Conservation (phyloP, 2,329 filamentous ascomycete species). For the Alternaria novae-zelandiae region DNA sequence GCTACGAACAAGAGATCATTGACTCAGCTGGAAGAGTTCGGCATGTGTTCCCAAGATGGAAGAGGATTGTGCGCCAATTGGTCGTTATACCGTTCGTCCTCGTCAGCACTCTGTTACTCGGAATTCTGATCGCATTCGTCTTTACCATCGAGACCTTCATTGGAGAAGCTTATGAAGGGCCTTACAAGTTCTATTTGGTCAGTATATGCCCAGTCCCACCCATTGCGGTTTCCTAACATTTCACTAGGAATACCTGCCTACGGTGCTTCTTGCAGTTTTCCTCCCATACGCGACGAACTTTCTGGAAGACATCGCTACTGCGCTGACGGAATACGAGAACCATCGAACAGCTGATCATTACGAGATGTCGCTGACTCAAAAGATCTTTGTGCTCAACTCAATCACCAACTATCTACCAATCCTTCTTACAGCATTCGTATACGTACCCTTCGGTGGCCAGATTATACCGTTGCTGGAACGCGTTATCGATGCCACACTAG, state of each 20-base stretch:
- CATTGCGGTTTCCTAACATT: slow-evolving; percentile 4
- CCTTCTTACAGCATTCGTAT: slow-evolving; percentile 43
- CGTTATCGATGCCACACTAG: slow-evolving; percentile 23
- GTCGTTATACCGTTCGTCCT: slow-evolving; percentile 40
- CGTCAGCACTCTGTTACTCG: slow-evolving; percentile 35
- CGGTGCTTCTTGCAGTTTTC: slow-evolving; percentile 37
- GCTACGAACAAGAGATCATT: slow-evolving; percentile 29
- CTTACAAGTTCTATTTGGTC: slow-evolving; percentile 40
- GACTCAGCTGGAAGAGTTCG: slow-evolving; percentile 34
- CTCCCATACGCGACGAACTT: slow-evolving; percentile 39
- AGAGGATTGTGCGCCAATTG: slow-evolving; percentile 37
- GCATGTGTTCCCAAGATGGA: slow-evolving; percentile 41
- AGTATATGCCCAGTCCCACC: background rate
- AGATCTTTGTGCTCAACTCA: slow-evolving; percentile 44
- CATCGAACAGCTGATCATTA: slow-evolving; percentile 40
- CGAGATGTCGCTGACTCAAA: slow-evolving; percentile 45
- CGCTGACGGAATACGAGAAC: slow-evolving; percentile 44
- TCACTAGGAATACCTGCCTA: slow-evolving; percentile 42
- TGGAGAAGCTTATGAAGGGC: slow-evolving; percentile 42
- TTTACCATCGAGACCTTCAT: slow-evolving; percentile 44
- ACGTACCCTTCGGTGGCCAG: slow-evolving; percentile 37
- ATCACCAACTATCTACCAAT: slow-evolving; percentile 46
- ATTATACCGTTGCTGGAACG: slow-evolving; percentile 33
- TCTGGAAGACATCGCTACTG: slow-evolving; percentile 34
- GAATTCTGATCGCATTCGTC: slow-evolving; percentile 33